Evolutionary conservation across 2,329 filamentous ascomycete species (phyloP).

Genomic region (Xylaria sp.): DNA sequence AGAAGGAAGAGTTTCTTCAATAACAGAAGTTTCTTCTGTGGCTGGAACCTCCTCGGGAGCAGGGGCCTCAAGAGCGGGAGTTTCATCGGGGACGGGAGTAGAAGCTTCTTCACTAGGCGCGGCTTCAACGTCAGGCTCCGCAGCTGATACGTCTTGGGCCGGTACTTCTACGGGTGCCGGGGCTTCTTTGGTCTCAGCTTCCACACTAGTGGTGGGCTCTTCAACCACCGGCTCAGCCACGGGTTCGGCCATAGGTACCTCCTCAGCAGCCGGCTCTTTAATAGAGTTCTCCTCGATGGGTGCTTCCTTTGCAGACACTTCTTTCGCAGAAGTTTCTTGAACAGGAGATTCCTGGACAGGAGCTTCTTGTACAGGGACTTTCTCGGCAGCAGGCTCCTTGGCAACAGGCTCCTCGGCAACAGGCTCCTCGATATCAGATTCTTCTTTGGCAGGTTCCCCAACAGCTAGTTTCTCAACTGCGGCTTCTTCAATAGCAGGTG

Average conservation of each 20-base stretch:
- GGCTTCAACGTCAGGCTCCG: constrained; percentile 17
- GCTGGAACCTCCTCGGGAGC: constrained; percentile 11
- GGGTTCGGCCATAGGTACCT: constrained; percentile 6
- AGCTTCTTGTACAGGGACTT: constrained; percentile 3
- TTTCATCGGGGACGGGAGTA: neutral
- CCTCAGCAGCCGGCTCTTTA: constrained; percentile 4
- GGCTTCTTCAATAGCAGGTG: neutral
- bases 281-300: neutral
- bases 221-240: neutral
- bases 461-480: neutral
- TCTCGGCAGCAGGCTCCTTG: constrained; percentile 1
- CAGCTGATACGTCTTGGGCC: constrained; percentile 21
- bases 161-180: neutral
- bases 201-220: constrained; percentile 9
- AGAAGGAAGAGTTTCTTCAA: constrained; percentile 6
- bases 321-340: constrained; percentile 29
- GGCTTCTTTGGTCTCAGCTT: constrained; percentile 8
- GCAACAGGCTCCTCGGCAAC: constrained; percentile 15
- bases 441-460: neutral
- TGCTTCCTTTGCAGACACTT: constrained; percentile 24
- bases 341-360: constrained; percentile 17
- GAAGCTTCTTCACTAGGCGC: neutral
- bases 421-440: neutral
- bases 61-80: neutral
- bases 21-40: neutral